Evolutionary conservation across 495 filamentous ascomycete species (phyloP).

Genomic region (Daldinia loculata): DNA sequence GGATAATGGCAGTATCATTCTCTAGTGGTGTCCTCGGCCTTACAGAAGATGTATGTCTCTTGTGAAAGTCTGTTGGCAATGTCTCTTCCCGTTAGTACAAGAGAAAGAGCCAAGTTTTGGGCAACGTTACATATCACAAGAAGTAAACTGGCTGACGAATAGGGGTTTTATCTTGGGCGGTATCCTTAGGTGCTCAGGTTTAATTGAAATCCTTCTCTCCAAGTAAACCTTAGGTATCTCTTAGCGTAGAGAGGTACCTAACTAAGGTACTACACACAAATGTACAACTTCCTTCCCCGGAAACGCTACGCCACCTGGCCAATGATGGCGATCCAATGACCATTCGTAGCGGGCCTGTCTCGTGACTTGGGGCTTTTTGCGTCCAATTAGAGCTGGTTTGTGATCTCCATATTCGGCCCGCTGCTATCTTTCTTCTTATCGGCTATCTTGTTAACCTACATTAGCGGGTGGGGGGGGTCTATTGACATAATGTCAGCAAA

Average conservation of each 20-base stretch:
- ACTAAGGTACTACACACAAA: no score
- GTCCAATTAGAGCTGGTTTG: conserved; percentile 23
- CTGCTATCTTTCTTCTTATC: conserved; percentile 38
- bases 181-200: not conserved
- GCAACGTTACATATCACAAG: conserved; percentile 40
- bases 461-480: no score
- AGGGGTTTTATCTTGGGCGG: conserved; percentile 6
- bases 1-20: not conserved
- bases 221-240: conserved; percentile 1
- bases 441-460: conserved; percentile 17
- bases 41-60: not conserved
- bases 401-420: conserved; percentile 38
- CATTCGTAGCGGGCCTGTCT: conserved; percentile 4
- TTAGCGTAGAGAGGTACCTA: no score
- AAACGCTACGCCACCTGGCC: conserved; percentile 17
- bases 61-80: not conserved
- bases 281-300: conserved; percentile 38
- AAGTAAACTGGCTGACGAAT: conserved; percentile 11
- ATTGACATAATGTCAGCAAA: no score
- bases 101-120: conserved; percentile 1
- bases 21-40: conserved; percentile 1
- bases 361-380: conserved; percentile 9
- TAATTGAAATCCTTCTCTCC: conserved; percentile 17
- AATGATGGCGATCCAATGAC: conserved; percentile 14
- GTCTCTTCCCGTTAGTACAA: not conserved